Base-by-base conservation (phyloP, 1,139 yeast species). In the Zygosaccharomyces pseudobailii region DNA sequence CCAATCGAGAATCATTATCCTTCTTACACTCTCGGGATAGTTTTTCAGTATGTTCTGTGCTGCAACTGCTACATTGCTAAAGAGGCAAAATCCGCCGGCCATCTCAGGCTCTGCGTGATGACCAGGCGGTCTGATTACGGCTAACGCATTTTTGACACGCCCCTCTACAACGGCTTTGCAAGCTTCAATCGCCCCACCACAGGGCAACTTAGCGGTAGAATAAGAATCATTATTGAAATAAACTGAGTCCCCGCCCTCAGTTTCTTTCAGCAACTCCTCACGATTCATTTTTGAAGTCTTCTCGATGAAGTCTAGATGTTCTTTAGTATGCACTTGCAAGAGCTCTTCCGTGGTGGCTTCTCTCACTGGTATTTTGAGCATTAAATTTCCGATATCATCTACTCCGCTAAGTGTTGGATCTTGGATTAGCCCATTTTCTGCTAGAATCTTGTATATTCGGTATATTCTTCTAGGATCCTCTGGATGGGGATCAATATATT, bases 71-170 rank as follows among this genome's bases (percentile, higher is more conserved):
- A 92, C 99, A 61, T 94, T 94, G 54, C 95, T 86, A 65, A 94
- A 94, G 44, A 94, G 71, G 68, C 98, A 94, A 66, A 94, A 94
- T 22, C 99, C 99, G 38, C 96, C 97, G 0, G 98, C 96, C 19
- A 89, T 74, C 53, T 88, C 94, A 1, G 99, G 97, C 62, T 94
- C 99, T 1, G 98, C 97, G 64, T 94, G 99, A 69, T 94, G 99
- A 2, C 99, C 99, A 0, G 99, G 99, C 1, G 99, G 99, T 55
- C 99, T 79, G 10, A 94, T 96, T 10, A 94, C 87, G 0, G 98
- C 99, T 48, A 94, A 66, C 0, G 97, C 84, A 64, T 94, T 94
- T 62, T 89, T 89, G 27, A 90, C 97, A 49, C 75, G 72, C 1
- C 96, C 96, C 65, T 90, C 97, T 8, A 92, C 85, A 19, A 94